A percentile compares a stretch with the other conserved stretches of the same genome.
Evolutionary conservation across 257 asterid genomes (phyloP).

Genomic region (Gentiana macrophylla): DNA sequence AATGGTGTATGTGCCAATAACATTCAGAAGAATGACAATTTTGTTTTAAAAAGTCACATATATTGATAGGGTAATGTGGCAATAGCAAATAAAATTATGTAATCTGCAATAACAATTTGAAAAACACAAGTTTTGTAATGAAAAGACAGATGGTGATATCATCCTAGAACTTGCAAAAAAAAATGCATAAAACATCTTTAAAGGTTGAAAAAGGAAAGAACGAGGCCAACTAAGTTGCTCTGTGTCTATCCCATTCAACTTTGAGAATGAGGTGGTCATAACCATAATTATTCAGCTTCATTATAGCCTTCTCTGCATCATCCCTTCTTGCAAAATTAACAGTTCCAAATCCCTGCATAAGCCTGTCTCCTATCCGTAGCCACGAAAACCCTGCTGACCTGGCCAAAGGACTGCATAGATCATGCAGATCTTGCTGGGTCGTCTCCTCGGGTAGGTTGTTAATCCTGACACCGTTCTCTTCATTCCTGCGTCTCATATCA

Average conservation of each 20-base stretch:
- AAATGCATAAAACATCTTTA: background rate
- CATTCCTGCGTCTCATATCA: conserved; percentile 84
- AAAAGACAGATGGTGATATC: too few species aligned
- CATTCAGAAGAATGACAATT: too few species aligned
- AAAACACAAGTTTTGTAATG: too few species aligned
- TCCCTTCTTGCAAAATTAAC: conserved; percentile 79
- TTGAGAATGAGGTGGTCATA: conserved; percentile 83
- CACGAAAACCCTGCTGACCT: conserved; percentile 69
- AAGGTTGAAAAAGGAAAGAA: background rate
- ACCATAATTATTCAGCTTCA: conserved; percentile 83
- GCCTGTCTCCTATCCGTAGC: conserved; percentile 78
- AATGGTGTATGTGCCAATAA: too few species aligned
- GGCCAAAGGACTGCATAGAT: conserved; percentile 81
- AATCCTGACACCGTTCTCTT: conserved; percentile 84
- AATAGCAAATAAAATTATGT: too few species aligned
- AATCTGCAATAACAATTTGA: too few species aligned
- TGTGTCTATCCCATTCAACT: conserved; percentile 98
- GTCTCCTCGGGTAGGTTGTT: conserved; percentile 94
- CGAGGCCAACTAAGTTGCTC: conserved; percentile 38
- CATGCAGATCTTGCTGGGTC: conserved; percentile 76
- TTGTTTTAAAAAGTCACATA: too few species aligned
- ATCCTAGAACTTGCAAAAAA: too few species aligned
- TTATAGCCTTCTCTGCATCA: conserved; percentile 91
- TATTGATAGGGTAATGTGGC: too few species aligned
- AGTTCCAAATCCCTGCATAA: conserved; percentile 83